phyloP scores from a whole-genome alignment of 2,329 filamentous ascomycete species.

The Penicillium concentricum region DNA sequence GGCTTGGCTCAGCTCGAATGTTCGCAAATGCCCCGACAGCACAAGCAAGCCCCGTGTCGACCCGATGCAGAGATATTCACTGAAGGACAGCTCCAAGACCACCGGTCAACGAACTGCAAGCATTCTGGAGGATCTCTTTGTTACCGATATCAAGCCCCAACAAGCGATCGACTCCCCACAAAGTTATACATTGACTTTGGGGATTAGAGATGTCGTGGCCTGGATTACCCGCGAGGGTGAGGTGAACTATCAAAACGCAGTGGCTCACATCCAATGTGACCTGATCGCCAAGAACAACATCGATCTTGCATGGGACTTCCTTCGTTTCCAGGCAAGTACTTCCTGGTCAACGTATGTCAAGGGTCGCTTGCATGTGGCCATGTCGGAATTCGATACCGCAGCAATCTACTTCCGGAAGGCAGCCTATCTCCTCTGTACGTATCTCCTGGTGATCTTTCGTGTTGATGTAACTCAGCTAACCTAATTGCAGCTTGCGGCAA shows the following conservation, averaged over 20 bases:
- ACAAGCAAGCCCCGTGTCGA: slow-evolving; percentile 22
- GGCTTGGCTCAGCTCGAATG: slow-evolving; percentile 59
- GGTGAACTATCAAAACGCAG: slow-evolving; percentile 55
- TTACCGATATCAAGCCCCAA: slow-evolving; percentile 44
- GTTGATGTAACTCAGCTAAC: slow-evolving; percentile 17
- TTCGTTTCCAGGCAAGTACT: slow-evolving; percentile 61
- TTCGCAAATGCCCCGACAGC: slow-evolving; percentile 35
- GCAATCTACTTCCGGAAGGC: slow-evolving; percentile 77
- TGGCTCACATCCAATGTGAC: slow-evolving; percentile 69
- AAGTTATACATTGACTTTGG: slow-evolving; percentile 44
- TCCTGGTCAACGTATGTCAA: slow-evolving; percentile 74
- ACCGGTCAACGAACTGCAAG: slow-evolving; percentile 32
- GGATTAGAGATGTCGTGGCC: slow-evolving; percentile 45
- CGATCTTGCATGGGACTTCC: slow-evolving; percentile 63
- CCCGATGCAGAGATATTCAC: slow-evolving; percentile 24
- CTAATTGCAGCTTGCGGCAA: slow-evolving; percentile 42
- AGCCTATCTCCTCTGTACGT: slow-evolving; percentile 77
- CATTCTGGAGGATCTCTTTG: slow-evolving; percentile 47
- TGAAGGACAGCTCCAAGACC: slow-evolving; percentile 23
- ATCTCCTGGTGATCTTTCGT: not conserved
- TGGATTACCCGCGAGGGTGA: slow-evolving; percentile 55
- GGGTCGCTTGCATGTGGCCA: slow-evolving; percentile 72
- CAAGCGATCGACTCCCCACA: slow-evolving; percentile 41
- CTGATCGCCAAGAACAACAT: slow-evolving; percentile 66
- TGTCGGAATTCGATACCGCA: slow-evolving; percentile 71